phyloP scores from a whole-genome alignment of 2,329 filamentous ascomycete species.

The Catunica adiposa region DNA sequence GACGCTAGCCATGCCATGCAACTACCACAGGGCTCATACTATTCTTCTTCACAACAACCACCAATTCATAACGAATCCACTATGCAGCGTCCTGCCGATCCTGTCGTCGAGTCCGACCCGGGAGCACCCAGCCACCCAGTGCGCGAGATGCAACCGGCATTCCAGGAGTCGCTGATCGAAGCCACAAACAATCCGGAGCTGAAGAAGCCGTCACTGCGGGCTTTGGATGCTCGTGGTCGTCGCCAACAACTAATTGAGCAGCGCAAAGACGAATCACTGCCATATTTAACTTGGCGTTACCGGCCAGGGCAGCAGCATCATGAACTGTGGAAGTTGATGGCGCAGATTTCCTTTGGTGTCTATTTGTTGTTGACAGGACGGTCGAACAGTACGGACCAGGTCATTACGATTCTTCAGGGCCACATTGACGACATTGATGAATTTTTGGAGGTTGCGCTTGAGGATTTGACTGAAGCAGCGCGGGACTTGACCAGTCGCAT shows the following conservation, averaged over 20 bases:
- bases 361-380: slow-evolving; percentile 71
- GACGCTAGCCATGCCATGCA: slow-evolving; percentile 5
- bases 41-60: neutral
- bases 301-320: slow-evolving; percentile 63
- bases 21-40: neutral
- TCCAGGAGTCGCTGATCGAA: slow-evolving; percentile 66
- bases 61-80: neutral
- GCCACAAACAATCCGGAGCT: slow-evolving; percentile 17
- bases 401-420: slow-evolving; percentile 72
- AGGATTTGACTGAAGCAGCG: slow-evolving; percentile 66
- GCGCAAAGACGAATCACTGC: slow-evolving; percentile 50
- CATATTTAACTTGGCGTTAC: slow-evolving; percentile 60
- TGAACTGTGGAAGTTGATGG: slow-evolving; percentile 74
- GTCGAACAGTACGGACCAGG: slow-evolving; percentile 76
- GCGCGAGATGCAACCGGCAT: slow-evolving; percentile 59
- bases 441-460: slow-evolving; percentile 70
- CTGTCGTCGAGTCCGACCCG: neutral
- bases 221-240: slow-evolving; percentile 41
- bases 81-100: neutral
- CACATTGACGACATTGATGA: slow-evolving; percentile 91
- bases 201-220: slow-evolving; percentile 35
- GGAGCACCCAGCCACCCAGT: slow-evolving; percentile 47
- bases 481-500: slow-evolving; percentile 68
- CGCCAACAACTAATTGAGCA: slow-evolving; percentile 53
- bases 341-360: slow-evolving; percentile 86